Base-by-base conservation (phyloP, 1,139 yeast species). In the Pichia sorboxylosa region DNA sequence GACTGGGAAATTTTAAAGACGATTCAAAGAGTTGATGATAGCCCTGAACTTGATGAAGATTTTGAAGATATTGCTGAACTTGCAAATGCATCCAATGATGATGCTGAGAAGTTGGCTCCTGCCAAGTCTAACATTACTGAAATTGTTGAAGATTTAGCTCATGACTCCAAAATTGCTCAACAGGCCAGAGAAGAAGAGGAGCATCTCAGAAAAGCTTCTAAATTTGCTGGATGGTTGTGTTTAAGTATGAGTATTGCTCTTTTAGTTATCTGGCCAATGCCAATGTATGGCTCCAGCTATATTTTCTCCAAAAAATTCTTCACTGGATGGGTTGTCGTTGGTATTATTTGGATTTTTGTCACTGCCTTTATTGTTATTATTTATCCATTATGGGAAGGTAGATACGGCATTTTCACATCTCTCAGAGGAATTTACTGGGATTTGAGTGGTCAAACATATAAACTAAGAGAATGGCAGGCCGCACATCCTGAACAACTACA, bases 391-490 rank as follows among this genome's bases (percentile, higher is more conserved):
- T 57, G 52, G 46, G 64, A 62, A 44, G 60, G 63, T 20, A 40
- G 58, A 42, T 55, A 61, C 15, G 83, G 77, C 3, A 68, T 84
- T 30, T 65, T 50, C 47, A 64, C 70, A 22, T 72, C 87, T 2
- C 47, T 65, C 17, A 69, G 92, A 48, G 94, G 93, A 31, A 66
- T 82, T 24, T 82, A 76, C 55, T 82, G 94, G 94, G 94, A 83
- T 51, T 44, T 68, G 30, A 63, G 80, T 20, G 94, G 94, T 15
- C 90, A 81, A 56, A 57, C 76, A 2, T 54, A 69, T 54, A 82
- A 81, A 55, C 61, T 82, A 37, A 64, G 67, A 43, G 78, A 66
- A 45, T 82, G 93, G 87, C 93, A 82, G 54, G 51, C 63, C 18
- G 55, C 58, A 3, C 69, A 80, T 45, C 87, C 87, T 3, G 85